phyloP scores from a whole-genome alignment of 108 stramenopile species.

The Chaetoceros tenuissimus region DNA sequence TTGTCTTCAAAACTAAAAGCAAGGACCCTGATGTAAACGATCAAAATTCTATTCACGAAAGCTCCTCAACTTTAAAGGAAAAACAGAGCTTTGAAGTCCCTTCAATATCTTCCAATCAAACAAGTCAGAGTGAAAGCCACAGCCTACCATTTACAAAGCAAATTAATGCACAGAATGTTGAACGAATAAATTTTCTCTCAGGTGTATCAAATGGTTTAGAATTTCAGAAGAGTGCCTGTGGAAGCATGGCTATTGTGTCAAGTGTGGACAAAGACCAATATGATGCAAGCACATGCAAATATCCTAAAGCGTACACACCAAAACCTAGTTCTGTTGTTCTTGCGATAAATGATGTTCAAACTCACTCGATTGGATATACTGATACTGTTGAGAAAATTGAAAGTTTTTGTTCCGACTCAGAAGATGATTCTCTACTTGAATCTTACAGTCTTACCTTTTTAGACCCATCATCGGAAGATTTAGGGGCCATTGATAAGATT shows the following conservation, averaged over 20 bases:
- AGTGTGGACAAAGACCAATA: conserved; percentile 2
- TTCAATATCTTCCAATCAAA: background rate
- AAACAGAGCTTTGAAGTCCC: background rate
- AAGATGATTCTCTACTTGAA: background rate
- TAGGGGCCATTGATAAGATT: conserved; percentile 29
- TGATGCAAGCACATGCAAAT: background rate
- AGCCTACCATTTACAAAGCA: background rate
- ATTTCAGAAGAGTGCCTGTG: conserved; percentile 26
- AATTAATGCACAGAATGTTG: background rate
- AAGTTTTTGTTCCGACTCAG: background rate
- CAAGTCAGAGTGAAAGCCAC: no score
- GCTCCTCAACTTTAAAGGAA: background rate
- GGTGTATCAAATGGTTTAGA: conserved; percentile 21
- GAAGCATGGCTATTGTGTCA: conserved; percentile 24
- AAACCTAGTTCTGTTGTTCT: conserved; percentile 34
- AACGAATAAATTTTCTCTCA: background rate
- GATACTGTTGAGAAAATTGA: conserved; percentile 5
- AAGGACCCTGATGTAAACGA: background rate
- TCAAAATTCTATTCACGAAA: background rate
- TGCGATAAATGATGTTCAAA: conserved; percentile 19
- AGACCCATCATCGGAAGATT: conserved; percentile 29
- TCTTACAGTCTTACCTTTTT: conserved; percentile 32
- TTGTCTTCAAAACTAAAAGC: conserved; percentile 20
- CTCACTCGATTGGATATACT: conserved; percentile 26
- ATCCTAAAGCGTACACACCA: conserved; percentile 10